These are phyloP conservation scores for Taphrina wiesneri DNA, from an alignment of 1,139 yeast genomes.

Conservation along the genomic window DNA sequence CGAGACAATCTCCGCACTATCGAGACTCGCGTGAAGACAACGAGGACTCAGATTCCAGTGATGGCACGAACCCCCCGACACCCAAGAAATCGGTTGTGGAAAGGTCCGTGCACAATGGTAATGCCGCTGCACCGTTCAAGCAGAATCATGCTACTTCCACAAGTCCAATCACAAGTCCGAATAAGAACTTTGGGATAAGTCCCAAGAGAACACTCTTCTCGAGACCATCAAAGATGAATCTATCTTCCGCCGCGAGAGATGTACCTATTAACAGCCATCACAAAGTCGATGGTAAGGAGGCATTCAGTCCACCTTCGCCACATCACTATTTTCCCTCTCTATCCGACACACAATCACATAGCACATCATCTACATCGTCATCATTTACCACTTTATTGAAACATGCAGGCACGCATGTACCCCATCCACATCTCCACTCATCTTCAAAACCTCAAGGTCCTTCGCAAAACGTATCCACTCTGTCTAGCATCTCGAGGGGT, in stretches of 20 bases:
- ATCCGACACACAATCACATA: not conserved
- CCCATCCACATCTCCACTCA: constrained; percentile 10
- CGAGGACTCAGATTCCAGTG: constrained; percentile 30
- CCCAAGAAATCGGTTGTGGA: constrained; percentile 11
- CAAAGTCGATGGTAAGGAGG: not conserved
- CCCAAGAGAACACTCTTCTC: constrained; percentile 23
- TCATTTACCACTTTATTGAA: constrained; percentile 16
- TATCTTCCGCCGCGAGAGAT: not conserved
- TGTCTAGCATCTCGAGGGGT: not conserved
- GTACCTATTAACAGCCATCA: not conserved
- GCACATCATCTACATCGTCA: constrained; percentile 1
- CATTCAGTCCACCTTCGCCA: constrained; percentile 1
- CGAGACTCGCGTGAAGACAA: constrained; percentile 2
- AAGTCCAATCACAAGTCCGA: constrained; percentile 17
- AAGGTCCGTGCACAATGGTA: not conserved
- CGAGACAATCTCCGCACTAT: not conserved
- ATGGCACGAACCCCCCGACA: constrained; percentile 23
- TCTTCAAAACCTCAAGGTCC: not conserved
- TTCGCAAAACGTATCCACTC: not conserved
- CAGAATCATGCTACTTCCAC: not conserved
- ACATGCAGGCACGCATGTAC: constrained; percentile 23
- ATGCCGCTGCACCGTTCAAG: not conserved
- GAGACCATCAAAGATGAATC: constrained; percentile 28
- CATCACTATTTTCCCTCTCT: not conserved
- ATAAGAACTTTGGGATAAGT: constrained; percentile 2